Percentiles rank a stretch among this genome's conserved stretches.
phyloP scores from a whole-genome alignment of 1,139 yeast genomes.

The Diutina mesorugosa region DNA sequence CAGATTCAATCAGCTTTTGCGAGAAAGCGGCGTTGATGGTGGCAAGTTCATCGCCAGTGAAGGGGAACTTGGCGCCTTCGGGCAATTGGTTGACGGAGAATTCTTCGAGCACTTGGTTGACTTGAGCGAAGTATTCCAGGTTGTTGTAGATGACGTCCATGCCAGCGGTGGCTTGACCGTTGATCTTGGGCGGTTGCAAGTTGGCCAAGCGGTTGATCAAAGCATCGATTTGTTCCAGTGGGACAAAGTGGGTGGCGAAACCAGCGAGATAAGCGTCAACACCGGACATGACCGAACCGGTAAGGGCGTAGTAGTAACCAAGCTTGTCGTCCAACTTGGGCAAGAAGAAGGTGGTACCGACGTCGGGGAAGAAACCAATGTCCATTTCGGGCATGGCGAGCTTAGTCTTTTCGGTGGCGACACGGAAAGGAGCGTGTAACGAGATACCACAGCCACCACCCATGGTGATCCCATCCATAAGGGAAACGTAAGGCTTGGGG shows the following conservation, averaged over 20 bases:
- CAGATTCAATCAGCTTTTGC: slow-evolving; percentile 43
- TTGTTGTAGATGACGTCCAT: slow-evolving; percentile 14
- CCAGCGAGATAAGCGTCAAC: slow-evolving; percentile 74
- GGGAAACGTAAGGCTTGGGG: slow-evolving; percentile 70
- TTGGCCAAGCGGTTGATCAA: slow-evolving; percentile 53
- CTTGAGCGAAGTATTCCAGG: slow-evolving; percentile 39
- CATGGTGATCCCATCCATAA: slow-evolving; percentile 92
- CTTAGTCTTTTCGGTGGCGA: slow-evolving; percentile 80
- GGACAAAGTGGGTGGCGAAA: slow-evolving; percentile 81
- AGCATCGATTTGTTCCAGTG: slow-evolving; percentile 47
- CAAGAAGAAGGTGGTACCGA: slow-evolving; percentile 83
- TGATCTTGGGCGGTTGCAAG: slow-evolving; percentile 30
- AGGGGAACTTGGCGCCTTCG: slow-evolving; percentile 32
- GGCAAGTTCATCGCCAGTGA: slow-evolving; percentile 40
- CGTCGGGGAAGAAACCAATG: slow-evolving; percentile 95
- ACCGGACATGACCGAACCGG: slow-evolving; percentile 71
- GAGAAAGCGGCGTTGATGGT: slow-evolving; percentile 62
- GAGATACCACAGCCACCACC: slow-evolving; percentile 97
- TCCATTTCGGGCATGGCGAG: slow-evolving; percentile 98
- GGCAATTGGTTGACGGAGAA: slow-evolving; percentile 61
- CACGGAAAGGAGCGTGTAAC: slow-evolving; percentile 87
- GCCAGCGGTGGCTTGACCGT: slow-evolving; percentile 14
- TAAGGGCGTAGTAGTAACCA: slow-evolving; percentile 77
- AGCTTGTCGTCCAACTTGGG: slow-evolving; percentile 72
- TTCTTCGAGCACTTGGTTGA: slow-evolving; percentile 67